Percentiles rank a stretch among this genome's conserved stretches.
Conservation (phyloP, 805 yeast genomes). For the Suhomyces sp. region DNA sequence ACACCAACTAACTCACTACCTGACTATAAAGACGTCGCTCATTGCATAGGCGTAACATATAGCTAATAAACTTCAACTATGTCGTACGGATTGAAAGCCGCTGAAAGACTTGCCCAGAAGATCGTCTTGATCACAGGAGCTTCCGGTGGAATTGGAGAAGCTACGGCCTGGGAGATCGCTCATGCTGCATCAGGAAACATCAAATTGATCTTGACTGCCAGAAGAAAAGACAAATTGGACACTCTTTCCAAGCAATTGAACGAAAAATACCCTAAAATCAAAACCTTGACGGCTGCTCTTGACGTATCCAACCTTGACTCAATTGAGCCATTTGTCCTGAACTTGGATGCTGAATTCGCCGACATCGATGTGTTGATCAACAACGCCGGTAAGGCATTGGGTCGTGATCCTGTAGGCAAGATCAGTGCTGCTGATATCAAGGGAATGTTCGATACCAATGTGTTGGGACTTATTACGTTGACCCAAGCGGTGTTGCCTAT, state of each 20-base stretch:
- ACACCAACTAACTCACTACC: neutral
- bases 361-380: conserved; percentile 66
- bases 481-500: conserved; percentile 77
- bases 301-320: conserved; percentile 42
- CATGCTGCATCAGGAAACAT: conserved; percentile 68
- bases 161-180: conserved; percentile 87
- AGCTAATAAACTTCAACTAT: conserved; percentile 20
- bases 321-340: conserved; percentile 47
- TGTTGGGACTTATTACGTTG: conserved; percentile 75
- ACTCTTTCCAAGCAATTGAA: conserved; percentile 47
- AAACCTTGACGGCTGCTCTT: conserved; percentile 57
- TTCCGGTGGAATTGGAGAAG: conserved; percentile 91
- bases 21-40: too few species aligned
- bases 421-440: conserved; percentile 62
- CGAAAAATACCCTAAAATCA: conserved; percentile 45
- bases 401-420: conserved; percentile 71
- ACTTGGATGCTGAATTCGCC: conserved; percentile 56
- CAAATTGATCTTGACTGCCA: conserved; percentile 72
- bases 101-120: conserved; percentile 76
- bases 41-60: neutral
- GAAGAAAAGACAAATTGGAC: conserved; percentile 64
- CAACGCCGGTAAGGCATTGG: conserved; percentile 78
- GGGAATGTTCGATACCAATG: conserved; percentile 83
- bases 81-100: conserved; percentile 73
- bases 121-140: conserved; percentile 92